A percentile compares a stretch with the other conserved stretches of the same genome.
These are phyloP conservation scores for Plantago coronopus DNA, from an alignment of 305 asterid species.

Conservation along the genomic window DNA sequence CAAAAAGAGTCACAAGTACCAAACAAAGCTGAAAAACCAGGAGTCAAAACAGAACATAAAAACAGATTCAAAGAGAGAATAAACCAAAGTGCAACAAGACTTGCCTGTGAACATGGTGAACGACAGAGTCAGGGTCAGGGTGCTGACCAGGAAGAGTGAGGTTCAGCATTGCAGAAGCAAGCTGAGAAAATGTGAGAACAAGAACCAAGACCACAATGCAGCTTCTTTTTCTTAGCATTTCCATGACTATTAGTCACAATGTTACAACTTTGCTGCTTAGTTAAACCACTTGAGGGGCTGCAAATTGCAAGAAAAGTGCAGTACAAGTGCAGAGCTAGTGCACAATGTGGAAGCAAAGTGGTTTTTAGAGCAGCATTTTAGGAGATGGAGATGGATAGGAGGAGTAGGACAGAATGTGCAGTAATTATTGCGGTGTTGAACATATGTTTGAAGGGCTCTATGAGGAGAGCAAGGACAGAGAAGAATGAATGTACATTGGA, in stretches of 20 bases:
- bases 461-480: neutral
- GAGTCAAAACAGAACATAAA: neutral
- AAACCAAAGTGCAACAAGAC: neutral
- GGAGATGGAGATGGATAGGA: neutral
- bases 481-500: neutral
- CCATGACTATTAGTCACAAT: neutral
- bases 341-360: constrained; percentile 1
- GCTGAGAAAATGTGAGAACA: constrained; percentile 24
- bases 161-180: constrained; percentile 35
- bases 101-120: constrained; percentile 60
- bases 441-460: constrained; percentile 10
- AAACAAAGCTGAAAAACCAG: too few species aligned
- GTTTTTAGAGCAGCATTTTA: neutral
- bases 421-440: neutral
- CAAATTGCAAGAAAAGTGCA: neutral
- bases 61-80: neutral
- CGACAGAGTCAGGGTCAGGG: constrained; percentile 69
- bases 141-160: constrained; percentile 73
- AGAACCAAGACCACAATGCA: constrained; percentile 47
- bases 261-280: too few species aligned
- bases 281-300: too few species aligned
- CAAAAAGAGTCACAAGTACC: neutral
- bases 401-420: neutral
- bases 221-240: constrained; percentile 35
- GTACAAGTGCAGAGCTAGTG: neutral